Evolutionary conservation across 1,139 yeast genomes (phyloP).

Genomic region (Magnusiomyces tetraspermus): DNA sequence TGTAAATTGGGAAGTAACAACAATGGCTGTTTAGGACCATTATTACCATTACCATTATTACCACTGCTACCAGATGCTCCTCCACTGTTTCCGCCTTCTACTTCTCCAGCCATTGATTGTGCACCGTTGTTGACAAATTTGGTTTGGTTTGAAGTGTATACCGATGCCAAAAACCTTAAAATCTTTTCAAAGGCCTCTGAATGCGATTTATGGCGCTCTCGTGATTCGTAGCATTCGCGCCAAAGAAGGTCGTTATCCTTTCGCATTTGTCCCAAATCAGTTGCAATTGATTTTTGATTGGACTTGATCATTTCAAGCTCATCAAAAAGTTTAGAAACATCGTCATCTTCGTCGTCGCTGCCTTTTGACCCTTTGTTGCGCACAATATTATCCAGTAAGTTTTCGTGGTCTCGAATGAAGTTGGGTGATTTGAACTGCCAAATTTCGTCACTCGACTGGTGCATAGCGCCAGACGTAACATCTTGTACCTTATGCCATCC

Average conservation of each 20-base stretch:
- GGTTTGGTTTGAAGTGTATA: slow-evolving; percentile 51
- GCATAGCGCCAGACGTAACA: slow-evolving; percentile 54
- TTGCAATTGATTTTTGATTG: slow-evolving; percentile 72
- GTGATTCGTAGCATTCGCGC: slow-evolving; percentile 74
- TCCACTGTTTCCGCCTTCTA: neutral
- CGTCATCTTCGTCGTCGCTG: slow-evolving; percentile 39
- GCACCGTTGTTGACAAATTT: slow-evolving; percentile 23
- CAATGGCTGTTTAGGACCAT: slow-evolving; percentile 16
- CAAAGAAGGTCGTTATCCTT: slow-evolving; percentile 84
- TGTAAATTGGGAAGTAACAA: slow-evolving; percentile 22
- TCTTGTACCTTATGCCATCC: slow-evolving; percentile 97
- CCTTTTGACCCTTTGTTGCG: slow-evolving; percentile 40
- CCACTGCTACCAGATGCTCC: neutral
- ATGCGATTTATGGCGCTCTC: slow-evolving; percentile 80
- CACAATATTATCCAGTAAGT: slow-evolving; percentile 63
- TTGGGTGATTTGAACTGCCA: slow-evolving; percentile 78
- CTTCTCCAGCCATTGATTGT: neutral
- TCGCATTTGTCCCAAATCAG: slow-evolving; percentile 71
- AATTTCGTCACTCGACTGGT: slow-evolving; percentile 45
- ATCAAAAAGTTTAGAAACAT: slow-evolving; percentile 47
- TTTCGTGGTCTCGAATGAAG: slow-evolving; percentile 61
- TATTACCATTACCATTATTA: too few relatives aligned
- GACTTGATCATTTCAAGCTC: slow-evolving; percentile 71
- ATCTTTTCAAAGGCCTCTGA: slow-evolving; percentile 83
- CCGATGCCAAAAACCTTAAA: slow-evolving; percentile 72